These are phyloP conservation scores for Neonectria magnoliae DNA, from an alignment of 2,329 filamentous ascomycete species.

Conservation along the genomic window DNA sequence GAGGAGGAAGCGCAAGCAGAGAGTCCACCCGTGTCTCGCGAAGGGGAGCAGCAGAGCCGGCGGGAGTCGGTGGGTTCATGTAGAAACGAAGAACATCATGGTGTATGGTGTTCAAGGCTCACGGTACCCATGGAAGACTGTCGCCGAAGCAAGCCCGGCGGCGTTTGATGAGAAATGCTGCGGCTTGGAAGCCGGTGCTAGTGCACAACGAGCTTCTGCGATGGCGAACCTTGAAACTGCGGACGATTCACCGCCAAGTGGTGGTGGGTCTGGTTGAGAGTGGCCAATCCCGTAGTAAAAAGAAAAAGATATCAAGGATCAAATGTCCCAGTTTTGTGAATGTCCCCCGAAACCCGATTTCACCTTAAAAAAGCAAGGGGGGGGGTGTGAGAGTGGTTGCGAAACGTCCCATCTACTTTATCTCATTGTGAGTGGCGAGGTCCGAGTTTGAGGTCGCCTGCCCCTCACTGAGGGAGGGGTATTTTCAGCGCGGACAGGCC, in stretches of 20 bases:
- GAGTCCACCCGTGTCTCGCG: conserved; percentile 32
- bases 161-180: conserved; percentile 32
- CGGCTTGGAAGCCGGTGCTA: conserved; percentile 40
- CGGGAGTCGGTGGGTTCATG: conserved; percentile 35
- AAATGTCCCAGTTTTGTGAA: conserved; percentile 14
- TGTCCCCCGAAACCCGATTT: not conserved
- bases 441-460: not conserved
- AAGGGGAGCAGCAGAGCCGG: conserved; percentile 35
- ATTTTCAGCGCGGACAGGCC: not conserved
- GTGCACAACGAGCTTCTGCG: conserved; percentile 41
- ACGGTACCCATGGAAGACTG: conserved; percentile 34
- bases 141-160: conserved; percentile 32
- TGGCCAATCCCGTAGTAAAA: conserved; percentile 39
- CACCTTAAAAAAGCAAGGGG: not conserved
- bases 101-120: conserved; percentile 38
- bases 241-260: conserved; percentile 42
- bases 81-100: conserved; percentile 37
- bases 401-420: not conserved
- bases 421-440: not conserved
- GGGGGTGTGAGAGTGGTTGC: not conserved
- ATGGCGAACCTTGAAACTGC: conserved; percentile 39
- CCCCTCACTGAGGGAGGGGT: not conserved
- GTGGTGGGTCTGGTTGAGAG: conserved; percentile 36
- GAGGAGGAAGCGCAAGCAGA: conserved; percentile 36
- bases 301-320: conserved; percentile 33